Evolutionary conservation across 257 asterid genomes (phyloP).

Genomic region (Forsythia suspensa): DNA sequence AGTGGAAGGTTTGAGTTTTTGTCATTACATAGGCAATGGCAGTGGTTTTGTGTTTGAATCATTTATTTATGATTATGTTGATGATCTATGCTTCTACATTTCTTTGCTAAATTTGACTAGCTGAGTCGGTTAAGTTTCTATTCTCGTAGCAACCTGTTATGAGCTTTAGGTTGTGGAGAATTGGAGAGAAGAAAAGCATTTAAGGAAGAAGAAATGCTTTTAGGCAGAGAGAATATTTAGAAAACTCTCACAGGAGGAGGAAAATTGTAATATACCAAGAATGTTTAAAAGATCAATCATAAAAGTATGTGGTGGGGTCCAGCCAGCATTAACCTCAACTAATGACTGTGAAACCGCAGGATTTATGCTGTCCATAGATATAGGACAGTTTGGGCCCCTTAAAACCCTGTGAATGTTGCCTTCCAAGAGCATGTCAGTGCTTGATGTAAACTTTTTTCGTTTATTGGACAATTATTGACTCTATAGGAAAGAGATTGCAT

Average conservation of each 20-base stretch:
- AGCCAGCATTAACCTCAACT: neutral
- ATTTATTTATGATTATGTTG: slow-evolving; percentile 1
- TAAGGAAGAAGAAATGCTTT: neutral
- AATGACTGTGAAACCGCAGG: neutral
- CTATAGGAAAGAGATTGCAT: neutral
- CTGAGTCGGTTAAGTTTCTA: neutral
- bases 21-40: neutral
- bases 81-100: neutral
- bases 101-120: neutral
- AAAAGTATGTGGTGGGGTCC: neutral
- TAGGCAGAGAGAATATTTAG: no score
- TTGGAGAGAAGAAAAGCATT: neutral
- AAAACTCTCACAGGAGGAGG: neutral
- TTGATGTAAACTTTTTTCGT: neutral
- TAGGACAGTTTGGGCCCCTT: no score
- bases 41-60: neutral
- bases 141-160: neutral
- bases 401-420: neutral
- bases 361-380: neutral
- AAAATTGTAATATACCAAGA: neutral
- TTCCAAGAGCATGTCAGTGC: neutral
- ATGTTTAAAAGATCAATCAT: neutral
- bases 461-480: neutral
- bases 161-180: neutral
- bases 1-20: slow-evolving; percentile 62